Conservation (phyloP, 257 asterid species). For the Solanum neorickii region DNA sequence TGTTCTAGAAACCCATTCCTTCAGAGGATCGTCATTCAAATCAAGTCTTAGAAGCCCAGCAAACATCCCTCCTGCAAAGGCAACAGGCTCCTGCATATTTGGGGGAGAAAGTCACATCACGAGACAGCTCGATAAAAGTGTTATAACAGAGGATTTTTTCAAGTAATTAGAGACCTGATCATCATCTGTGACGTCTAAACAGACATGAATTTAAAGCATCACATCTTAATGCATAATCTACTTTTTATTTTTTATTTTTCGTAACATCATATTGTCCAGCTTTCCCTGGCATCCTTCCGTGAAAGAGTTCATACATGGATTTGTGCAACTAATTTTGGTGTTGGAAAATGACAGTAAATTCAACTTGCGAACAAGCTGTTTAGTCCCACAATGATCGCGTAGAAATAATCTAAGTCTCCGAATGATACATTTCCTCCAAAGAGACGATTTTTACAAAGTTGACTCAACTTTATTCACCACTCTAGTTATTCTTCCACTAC, state of each 20-base stretch:
- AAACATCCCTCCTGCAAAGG: slow-evolving; percentile 77
- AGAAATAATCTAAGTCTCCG: background rate
- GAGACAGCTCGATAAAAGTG: background rate
- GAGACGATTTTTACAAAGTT: background rate
- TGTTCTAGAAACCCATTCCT: slow-evolving; percentile 70
- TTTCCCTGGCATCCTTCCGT: background rate
- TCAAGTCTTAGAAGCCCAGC: slow-evolving; percentile 87
- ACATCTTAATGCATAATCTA: background rate
- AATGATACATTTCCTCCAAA: background rate
- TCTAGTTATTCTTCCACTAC: background rate
- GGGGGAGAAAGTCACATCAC: background rate
- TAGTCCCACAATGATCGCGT: background rate
- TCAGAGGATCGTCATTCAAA: slow-evolving; percentile 72
- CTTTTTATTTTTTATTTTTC: background rate
- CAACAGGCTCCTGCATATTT: slow-evolving; percentile 65
- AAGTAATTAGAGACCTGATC: background rate
- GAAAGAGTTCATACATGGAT: background rate
- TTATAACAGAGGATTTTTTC: background rate
- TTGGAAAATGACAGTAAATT: background rate
- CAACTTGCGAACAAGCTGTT: background rate
- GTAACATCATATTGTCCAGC: background rate
- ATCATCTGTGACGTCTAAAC: background rate
- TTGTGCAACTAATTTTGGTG: background rate
- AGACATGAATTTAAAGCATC: background rate
- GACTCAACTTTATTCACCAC: background rate